These are phyloP conservation scores for Sorghum bicolor DNA, from an alignment of 176 grass and related monocot genomes.

Conservation along the genomic window DNA sequence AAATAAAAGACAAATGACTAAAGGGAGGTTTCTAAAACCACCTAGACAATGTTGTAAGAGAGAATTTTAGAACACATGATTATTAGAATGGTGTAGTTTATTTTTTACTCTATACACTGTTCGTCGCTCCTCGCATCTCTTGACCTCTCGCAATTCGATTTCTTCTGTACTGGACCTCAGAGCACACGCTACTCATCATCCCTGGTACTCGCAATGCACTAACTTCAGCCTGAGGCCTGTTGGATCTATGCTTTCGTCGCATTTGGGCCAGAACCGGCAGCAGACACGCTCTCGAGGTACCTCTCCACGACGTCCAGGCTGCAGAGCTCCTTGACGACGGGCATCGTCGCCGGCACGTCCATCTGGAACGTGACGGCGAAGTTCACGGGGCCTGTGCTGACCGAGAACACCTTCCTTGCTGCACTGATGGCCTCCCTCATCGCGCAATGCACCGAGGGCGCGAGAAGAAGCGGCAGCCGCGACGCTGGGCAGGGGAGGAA, in stretches of 20 bases:
- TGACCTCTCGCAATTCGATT: neutral
- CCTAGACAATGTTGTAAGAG: no score
- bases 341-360: conserved; percentile 86
- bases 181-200: neutral
- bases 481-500: no score
- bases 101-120: neutral
- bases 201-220: neutral
- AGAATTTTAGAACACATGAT: neutral
- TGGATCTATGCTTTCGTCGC: conserved; percentile 1
- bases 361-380: conserved; percentile 62
- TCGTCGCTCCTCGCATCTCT: neutral
- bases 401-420: conserved; percentile 44
- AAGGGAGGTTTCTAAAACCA: no score
- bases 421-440: conserved; percentile 85
- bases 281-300: conserved; percentile 49
- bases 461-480: conserved; percentile 78
- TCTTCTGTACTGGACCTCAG: neutral
- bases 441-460: conserved; percentile 84
- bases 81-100: neutral
- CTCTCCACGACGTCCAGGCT: conserved; percentile 81
- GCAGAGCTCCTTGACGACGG: conserved; percentile 81
- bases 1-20: no score
- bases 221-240: neutral
- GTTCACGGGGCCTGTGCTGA: neutral
- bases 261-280: neutral